Base-by-base conservation (phyloP, 2,329 filamentous ascomycete genomes). In the Trichothecium roseum region DNA sequence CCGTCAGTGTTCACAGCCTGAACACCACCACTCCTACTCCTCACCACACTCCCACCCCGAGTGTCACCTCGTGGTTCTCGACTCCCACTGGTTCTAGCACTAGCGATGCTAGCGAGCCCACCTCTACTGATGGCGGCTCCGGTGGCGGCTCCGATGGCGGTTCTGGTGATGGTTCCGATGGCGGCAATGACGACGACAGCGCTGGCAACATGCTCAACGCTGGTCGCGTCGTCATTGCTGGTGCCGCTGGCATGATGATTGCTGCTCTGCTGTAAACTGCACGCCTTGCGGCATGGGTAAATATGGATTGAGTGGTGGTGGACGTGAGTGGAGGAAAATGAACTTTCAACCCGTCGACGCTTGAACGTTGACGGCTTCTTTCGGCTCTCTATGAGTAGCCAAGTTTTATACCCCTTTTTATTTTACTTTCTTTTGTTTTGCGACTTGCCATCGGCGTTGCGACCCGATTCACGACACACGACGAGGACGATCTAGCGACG, bases 101-200 rank as follows among this genome's bases (percentile, higher is more conserved):
- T 27, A 44, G 48, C 28, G 41, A 37, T 35, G 40, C 51, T 16
- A 48, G 49, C 4, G 35, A 47, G 12, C 34, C 45, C 34, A 41
- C 30, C 39, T 35, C 39, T 31, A 37, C 35, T 32, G 28, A 29
- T 33, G 37, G 40, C 28, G 42, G 37, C 27, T 50, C 54, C 29
- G 47, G 57, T 5, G 46, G 56, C 17, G 45, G 50, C 22, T 51
- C 57, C 31, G 36, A 64, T 54, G 46, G 66, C 61, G 40, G 47
- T 71, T 31, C 63, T 63, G 30, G 70, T 68, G 36, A 62, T 72
- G 45, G 49, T 68, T n/a, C n/a, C n/a, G n/a, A n/a, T n/a, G n/a
- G n/a, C n/a, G n/a, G n/a, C n/a, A n/a, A 24, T 4, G 15, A 33
- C 17, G 17, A 33, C 15, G n/a, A 10, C 31, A 18, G 31, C 16